phyloP scores from a whole-genome alignment of 257 asterid species.

The Ocimum tenuiflorum region DNA sequence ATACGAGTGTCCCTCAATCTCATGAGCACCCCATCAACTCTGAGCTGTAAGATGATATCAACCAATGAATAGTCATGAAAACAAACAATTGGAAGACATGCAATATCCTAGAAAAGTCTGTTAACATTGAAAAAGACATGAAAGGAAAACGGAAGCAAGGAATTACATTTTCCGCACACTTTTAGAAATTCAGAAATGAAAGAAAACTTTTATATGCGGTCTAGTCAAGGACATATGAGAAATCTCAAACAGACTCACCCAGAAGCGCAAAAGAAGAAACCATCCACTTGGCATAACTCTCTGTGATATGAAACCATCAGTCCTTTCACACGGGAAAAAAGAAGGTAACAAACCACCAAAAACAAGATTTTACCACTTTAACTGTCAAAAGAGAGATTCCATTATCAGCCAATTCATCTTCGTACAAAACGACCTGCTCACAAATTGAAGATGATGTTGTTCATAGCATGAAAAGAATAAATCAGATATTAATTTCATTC shows the following conservation, averaged over 20 bases:
- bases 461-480: slow-evolving; percentile 3
- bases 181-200: slow-evolving; percentile 9
- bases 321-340: slow-evolving; percentile 16
- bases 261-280: slow-evolving; percentile 91
- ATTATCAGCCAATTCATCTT: slow-evolving; percentile 96
- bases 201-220: not conserved
- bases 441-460: slow-evolving; percentile 11
- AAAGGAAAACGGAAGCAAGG: not conserved
- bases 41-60: slow-evolving; percentile 53
- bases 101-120: not conserved
- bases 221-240: slow-evolving; percentile 14
- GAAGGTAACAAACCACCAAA: slow-evolving; percentile 17
- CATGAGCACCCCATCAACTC: slow-evolving; percentile 98
- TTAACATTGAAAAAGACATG: slow-evolving; percentile 11
- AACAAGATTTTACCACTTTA: slow-evolving; percentile 66
- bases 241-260: slow-evolving; percentile 58
- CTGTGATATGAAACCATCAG: slow-evolving; percentile 44
- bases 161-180: not conserved
- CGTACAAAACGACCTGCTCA: slow-evolving; percentile 76
- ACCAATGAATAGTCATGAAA: slow-evolving; percentile 18
- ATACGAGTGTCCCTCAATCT: slow-evolving; percentile 95
- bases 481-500: slow-evolving; percentile 13
- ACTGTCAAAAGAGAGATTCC: slow-evolving; percentile 93
- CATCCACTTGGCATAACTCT: slow-evolving; percentile 98
- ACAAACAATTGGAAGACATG: slow-evolving; percentile 12